Conservation (phyloP, 331 rosid species). For the Pyracantha coccinea region DNA sequence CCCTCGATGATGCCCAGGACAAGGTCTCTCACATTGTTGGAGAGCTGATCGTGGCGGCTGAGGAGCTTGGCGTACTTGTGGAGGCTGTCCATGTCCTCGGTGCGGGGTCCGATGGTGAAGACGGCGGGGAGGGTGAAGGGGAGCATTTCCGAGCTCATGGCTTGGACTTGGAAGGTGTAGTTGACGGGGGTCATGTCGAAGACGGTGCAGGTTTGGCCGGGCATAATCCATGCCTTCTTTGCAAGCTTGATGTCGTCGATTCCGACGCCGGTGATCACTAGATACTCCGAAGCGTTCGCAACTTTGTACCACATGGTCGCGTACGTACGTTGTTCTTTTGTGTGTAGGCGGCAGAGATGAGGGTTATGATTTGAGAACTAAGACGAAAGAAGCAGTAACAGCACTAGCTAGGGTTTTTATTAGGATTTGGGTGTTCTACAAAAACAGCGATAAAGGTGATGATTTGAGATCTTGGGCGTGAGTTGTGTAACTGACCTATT, state of each 20-base stretch:
- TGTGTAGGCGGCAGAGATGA: not conserved
- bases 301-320: conserved; percentile 23
- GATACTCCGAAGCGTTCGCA: conserved; percentile 44
- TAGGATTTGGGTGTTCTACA: no score
- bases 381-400: no score
- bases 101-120: conserved; percentile 55
- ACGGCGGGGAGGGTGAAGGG: conserved; percentile 60
- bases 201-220: conserved; percentile 34
- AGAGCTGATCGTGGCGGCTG: conserved; percentile 41
- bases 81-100: conserved; percentile 22
- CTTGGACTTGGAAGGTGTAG: conserved; percentile 66
- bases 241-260: conserved; percentile 39
- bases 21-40: conserved; percentile 45
- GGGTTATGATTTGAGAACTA: no score
- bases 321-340: not conserved
- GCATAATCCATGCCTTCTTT: conserved; percentile 49
- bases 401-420: no score
- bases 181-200: conserved; percentile 63
- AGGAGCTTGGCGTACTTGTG: conserved; percentile 45
- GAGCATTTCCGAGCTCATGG: conserved; percentile 76
- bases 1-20: conserved; percentile 64
- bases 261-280: conserved; percentile 47
- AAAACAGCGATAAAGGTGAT: no score
- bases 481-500: no score
- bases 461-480: no score